Conservation (phyloP, 1,139 yeast genomes). For the Wickerhamiella infanticola region DNA sequence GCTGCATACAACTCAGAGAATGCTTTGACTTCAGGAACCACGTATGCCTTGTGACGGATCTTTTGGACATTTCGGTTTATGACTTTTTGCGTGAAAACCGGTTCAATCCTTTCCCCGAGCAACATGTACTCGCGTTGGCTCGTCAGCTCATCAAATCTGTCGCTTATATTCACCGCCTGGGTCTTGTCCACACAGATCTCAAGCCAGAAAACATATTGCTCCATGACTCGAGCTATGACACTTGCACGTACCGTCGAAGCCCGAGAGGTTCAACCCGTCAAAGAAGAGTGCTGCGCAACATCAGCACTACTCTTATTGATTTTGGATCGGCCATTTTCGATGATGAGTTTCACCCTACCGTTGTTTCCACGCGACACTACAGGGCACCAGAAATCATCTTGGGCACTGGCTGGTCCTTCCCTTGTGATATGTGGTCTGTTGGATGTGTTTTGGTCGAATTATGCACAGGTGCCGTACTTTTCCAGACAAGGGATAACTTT, state of each 20-base stretch:
- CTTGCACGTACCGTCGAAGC: conserved; percentile 15
- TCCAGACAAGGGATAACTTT: conserved; percentile 84
- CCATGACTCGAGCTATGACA: conserved; percentile 21
- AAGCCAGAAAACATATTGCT: conserved; percentile 88
- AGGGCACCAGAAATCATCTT: conserved; percentile 94
- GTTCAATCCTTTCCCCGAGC: conserved; percentile 60
- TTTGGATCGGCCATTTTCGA: conserved; percentile 91
- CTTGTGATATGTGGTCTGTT: conserved; percentile 95
- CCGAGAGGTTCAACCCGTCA: conserved; percentile 17
- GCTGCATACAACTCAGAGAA: conserved; percentile 58
- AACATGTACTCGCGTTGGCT: conserved; percentile 78
- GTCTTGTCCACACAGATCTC: conserved; percentile 83
- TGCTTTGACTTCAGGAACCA: conserved; percentile 91
- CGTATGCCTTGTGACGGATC: conserved; percentile 83
- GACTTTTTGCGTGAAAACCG: conserved; percentile 65
- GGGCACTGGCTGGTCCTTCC: conserved; percentile 84
- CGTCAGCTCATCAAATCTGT: conserved; percentile 76
- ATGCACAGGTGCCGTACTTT: conserved; percentile 88
- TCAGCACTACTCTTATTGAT: conserved; percentile 79
- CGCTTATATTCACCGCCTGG: conserved; percentile 76
- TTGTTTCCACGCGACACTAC: conserved; percentile 85
- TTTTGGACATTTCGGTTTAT: conserved; percentile 69
- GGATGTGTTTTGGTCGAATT: conserved; percentile 89
- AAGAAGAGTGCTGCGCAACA: conserved; percentile 48
- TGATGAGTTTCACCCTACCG: conserved; percentile 84